A percentile compares a stretch with the other conserved stretches of the same genome.
phyloP scores from a whole-genome alignment of 2,329 filamentous ascomycete genomes.

The Onygenales sp. region DNA sequence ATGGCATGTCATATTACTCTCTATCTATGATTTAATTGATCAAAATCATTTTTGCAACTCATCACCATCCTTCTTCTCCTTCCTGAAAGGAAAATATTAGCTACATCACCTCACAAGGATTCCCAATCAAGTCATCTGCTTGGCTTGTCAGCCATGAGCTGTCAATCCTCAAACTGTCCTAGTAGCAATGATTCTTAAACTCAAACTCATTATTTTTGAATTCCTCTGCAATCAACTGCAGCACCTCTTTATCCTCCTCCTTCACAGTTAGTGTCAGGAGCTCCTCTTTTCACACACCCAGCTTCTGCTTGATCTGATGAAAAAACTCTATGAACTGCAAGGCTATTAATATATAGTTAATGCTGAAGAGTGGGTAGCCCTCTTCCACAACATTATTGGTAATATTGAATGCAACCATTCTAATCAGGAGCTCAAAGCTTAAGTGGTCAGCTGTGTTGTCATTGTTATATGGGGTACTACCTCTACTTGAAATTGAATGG shows the following conservation, averaged over 20 bases:
- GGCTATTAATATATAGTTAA: constrained; percentile 28
- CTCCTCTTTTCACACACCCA: constrained; percentile 11
- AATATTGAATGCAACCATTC: background rate
- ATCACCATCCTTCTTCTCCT: too few species aligned
- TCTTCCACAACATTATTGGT: background rate
- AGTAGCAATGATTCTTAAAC: too few species aligned
- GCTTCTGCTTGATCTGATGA: constrained; percentile 15
- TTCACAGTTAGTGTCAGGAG: background rate
- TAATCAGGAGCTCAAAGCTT: background rate
- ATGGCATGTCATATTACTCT: too few species aligned
- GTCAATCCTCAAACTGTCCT: too few species aligned
- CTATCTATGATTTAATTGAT: too few species aligned
- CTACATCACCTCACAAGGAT: too few species aligned
- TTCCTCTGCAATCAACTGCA: background rate
- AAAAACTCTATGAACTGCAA: constrained; percentile 17
- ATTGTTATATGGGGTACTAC: too few species aligned
- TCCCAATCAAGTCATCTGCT: too few species aligned
- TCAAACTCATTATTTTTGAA: background rate
- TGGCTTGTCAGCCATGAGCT: too few species aligned
- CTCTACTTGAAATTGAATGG: too few species aligned
- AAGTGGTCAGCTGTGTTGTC: background rate
- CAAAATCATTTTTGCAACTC: too few species aligned
- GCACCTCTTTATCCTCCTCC: background rate
- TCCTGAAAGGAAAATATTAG: too few species aligned
- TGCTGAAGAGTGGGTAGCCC: constrained; percentile 17